Percentiles rank a stretch among this genome's conserved stretches.
Evolutionary conservation across 1,284 basidiomycete species (phyloP).

Genomic region (Anthracocystis panici-leucophaei): DNA sequence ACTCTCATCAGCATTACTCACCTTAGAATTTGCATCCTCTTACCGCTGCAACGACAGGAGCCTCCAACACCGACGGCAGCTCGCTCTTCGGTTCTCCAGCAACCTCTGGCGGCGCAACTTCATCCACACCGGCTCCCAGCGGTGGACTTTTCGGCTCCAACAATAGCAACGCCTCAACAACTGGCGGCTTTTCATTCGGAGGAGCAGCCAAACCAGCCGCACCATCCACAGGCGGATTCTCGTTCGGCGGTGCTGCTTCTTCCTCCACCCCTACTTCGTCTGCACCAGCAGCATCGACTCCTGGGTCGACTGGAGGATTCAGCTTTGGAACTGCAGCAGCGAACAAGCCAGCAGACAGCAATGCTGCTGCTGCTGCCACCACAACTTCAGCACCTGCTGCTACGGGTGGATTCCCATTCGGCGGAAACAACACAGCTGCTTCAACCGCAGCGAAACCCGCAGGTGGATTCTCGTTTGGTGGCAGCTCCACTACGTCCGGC

Average conservation of each 20-base stretch:
- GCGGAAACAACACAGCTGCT: constrained; percentile 21
- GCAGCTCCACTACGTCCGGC: constrained; percentile 25
- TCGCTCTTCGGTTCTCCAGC: constrained; percentile 38
- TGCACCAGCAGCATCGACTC: constrained; percentile 5
- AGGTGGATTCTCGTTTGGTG: constrained; percentile 48
- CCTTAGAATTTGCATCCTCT: neutral
- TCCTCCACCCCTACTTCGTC: constrained; percentile 40
- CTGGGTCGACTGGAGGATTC: constrained; percentile 35
- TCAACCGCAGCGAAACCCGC: constrained; percentile 39
- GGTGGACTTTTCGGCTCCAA: constrained; percentile 36
- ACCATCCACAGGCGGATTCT: constrained; percentile 48
- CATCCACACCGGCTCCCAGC: constrained; percentile 12
- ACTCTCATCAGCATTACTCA: neutral
- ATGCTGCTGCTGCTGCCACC: neutral
- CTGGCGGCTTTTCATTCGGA: constrained; percentile 49
- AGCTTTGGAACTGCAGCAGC: constrained; percentile 35
- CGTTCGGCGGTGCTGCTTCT: constrained; percentile 43
- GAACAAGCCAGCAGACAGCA: constrained; percentile 22
- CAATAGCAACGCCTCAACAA: constrained; percentile 8
- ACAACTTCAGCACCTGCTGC: constrained; percentile 42
- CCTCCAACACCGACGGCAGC: constrained; percentile 21
- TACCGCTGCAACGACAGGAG: constrained; percentile 12
- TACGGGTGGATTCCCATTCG: constrained; percentile 48
- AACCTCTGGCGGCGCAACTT: constrained; percentile 1
- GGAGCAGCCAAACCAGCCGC: constrained; percentile 42